A percentile compares a stretch with the other conserved stretches of the same genome.
Evolutionary conservation across 1,284 basidiomycete species (phyloP).

Genomic region (Cryptococcus sp.): DNA sequence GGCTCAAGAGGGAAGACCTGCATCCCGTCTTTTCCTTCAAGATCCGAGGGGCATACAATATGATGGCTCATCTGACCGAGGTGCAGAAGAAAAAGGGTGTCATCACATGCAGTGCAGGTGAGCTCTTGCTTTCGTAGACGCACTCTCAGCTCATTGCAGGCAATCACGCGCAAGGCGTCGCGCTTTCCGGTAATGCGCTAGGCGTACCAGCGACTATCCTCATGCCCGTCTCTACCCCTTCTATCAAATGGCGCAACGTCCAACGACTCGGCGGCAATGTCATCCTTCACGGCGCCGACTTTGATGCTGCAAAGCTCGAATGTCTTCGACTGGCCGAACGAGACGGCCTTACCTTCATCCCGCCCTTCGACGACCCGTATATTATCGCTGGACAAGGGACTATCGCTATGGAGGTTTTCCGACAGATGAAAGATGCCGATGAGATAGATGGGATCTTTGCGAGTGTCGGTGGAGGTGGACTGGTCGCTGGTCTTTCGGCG

Average conservation of each 20-base stretch:
- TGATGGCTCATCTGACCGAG: slow-evolving; percentile 84
- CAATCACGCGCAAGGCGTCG: slow-evolving; percentile 98
- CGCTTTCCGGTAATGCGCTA: slow-evolving; percentile 79
- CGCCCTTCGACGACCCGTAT: slow-evolving; percentile 94
- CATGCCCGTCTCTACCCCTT: slow-evolving; percentile 92
- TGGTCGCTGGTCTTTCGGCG: slow-evolving; percentile 80
- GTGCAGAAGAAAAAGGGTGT: slow-evolving; percentile 97
- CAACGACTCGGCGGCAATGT: slow-evolving; percentile 89
- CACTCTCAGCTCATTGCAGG: slow-evolving; percentile 49
- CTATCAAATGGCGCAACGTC: slow-evolving; percentile 95
- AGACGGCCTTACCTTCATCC: slow-evolving; percentile 83
- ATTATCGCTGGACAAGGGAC: slow-evolving; percentile 98
- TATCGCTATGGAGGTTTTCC: slow-evolving; percentile 86
- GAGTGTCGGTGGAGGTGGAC: slow-evolving; percentile 85
- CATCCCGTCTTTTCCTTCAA: slow-evolving; percentile 99
- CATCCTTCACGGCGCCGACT: slow-evolving; percentile 84
- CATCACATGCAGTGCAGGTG: slow-evolving; percentile 94
- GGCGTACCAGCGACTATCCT: slow-evolving; percentile 94
- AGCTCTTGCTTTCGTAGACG: slow-evolving; percentile 40
- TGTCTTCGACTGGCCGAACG: slow-evolving; percentile 74
- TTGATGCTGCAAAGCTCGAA: slow-evolving; percentile 94
- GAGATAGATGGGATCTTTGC: slow-evolving; percentile 81
- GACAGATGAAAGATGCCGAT: slow-evolving; percentile 70
- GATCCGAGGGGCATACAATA: slow-evolving; percentile 95
- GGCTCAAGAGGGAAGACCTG: slow-evolving; percentile 95